These are phyloP conservation scores for Coemansia sp. DNA, from an alignment of 192 early-diverging fungal genomes.

Conservation along the genomic window DNA sequence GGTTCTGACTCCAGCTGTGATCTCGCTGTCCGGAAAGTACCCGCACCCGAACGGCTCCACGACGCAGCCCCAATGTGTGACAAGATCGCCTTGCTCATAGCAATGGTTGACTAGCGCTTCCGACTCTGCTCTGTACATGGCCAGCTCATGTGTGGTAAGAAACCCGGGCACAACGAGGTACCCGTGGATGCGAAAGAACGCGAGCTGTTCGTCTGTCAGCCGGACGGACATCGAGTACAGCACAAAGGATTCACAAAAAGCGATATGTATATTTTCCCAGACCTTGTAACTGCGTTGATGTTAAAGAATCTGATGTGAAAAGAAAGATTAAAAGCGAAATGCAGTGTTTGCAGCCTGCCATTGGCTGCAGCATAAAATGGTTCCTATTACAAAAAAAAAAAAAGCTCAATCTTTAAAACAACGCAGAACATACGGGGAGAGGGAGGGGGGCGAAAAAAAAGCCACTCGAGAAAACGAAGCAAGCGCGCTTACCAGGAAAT, in stretches of 20 bases:
- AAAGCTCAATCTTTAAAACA: too few relatives aligned
- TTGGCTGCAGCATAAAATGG: constrained; percentile 21
- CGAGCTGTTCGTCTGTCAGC: constrained; percentile 23
- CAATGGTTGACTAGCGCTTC: constrained; percentile 47
- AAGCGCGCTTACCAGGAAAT: neutral
- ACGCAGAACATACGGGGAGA: too few relatives aligned
- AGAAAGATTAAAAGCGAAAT: neutral
- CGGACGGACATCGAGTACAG: neutral
- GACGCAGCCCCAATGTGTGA: constrained; percentile 49
- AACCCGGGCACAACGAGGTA: constrained; percentile 39
- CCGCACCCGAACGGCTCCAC: constrained; percentile 52
- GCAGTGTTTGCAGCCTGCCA: constrained; percentile 38
- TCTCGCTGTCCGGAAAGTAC: constrained; percentile 21
- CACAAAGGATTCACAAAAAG: neutral
- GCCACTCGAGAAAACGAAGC: too few relatives aligned
- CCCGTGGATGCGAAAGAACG: constrained; percentile 20
- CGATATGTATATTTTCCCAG: too few relatives aligned
- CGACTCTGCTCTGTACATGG: constrained; percentile 24
- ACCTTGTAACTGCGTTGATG: neutral
- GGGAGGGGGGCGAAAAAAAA: too few relatives aligned
- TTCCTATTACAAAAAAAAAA: neutral
- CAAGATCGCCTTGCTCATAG: constrained; percentile 52
- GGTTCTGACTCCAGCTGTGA: constrained; percentile 10
- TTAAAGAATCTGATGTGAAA: neutral
- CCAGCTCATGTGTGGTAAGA: constrained; percentile 22